Evolutionary conservation across 352 stramenopile genomes (phyloP).

Genomic region (Thraustotheca clavata): DNA sequence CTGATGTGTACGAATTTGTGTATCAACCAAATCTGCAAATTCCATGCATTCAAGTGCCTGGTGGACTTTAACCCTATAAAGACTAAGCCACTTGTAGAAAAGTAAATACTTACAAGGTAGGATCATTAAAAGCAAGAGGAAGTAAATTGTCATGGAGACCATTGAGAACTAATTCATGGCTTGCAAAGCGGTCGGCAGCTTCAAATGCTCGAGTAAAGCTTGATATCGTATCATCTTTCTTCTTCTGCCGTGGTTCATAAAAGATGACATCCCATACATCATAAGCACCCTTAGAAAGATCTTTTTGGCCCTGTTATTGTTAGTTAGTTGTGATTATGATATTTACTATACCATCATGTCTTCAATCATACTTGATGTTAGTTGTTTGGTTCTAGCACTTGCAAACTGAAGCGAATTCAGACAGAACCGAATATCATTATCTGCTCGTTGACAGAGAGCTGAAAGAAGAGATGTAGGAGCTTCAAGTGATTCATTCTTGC

Average conservation of each 20-base stretch:
- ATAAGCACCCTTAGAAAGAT: conserved; percentile 27
- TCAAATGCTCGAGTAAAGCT: conserved; percentile 50
- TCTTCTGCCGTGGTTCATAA: conserved; percentile 48
- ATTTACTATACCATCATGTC: conserved; percentile 13
- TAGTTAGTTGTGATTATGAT: no score
- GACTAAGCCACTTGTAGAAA: background rate
- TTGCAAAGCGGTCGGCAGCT: conserved; percentile 60
- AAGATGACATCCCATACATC: conserved; percentile 68
- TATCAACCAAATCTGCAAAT: conserved; percentile 65
- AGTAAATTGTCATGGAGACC: conserved; percentile 86
- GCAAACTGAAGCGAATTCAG: conserved; percentile 97
- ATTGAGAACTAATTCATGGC: conserved; percentile 70
- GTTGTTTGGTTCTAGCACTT: conserved; percentile 34
- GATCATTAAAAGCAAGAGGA: conserved; percentile 84
- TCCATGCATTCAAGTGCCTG: conserved; percentile 78
- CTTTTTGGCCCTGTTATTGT: conserved; percentile 21
- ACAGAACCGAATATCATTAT: conserved; percentile 92
- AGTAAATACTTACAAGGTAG: conserved; percentile 44
- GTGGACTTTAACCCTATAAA: conserved; percentile 46
- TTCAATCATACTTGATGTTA: conserved; percentile 24
- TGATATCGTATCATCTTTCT: conserved; percentile 30
- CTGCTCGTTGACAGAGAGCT: conserved; percentile 46
- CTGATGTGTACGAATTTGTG: conserved; percentile 44
- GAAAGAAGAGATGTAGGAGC: conserved; percentile 49
- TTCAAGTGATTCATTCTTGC: conserved; percentile 81